phyloP scores from a whole-genome alignment of 306 rosid genomes.

The Lupinus albus region DNA sequence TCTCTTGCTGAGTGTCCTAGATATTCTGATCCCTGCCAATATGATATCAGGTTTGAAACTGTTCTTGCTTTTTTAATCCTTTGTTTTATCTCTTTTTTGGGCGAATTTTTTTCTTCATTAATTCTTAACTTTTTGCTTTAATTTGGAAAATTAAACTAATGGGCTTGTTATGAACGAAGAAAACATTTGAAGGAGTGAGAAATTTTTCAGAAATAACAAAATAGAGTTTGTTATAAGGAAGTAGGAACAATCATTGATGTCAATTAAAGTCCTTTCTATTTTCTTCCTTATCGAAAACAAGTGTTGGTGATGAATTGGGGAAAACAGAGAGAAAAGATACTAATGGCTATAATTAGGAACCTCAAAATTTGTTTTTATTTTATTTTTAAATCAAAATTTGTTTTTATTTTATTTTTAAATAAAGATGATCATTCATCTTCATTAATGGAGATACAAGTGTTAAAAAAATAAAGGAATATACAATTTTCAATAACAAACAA shows the following conservation, averaged over 20 bases:
- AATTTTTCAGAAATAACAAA: not conserved
- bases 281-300: slow-evolving; percentile 3
- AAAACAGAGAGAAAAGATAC: not conserved
- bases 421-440: too few species aligned
- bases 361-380: not conserved
- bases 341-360: slow-evolving; percentile 29
- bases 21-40: slow-evolving; percentile 60
- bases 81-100: not conserved
- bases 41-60: slow-evolving; percentile 59
- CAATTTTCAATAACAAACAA: too few species aligned
- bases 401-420: too few species aligned
- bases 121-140: slow-evolving; percentile 7
- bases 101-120: not conserved
- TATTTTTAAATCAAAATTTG: not conserved
- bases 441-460: too few species aligned
- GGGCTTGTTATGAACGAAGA: slow-evolving; percentile 33
- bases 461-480: too few species aligned
- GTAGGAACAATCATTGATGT: slow-evolving; percentile 20
- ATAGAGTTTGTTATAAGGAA: not conserved
- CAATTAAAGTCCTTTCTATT: slow-evolving; percentile 6
- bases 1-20: slow-evolving; percentile 52
- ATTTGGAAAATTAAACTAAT: slow-evolving; percentile 14
- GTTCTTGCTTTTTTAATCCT: not conserved
- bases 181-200: not conserved
- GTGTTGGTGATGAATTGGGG: slow-evolving; percentile 30